These are phyloP conservation scores for Pulveroboletus sp. DNA, from an alignment of 768 basidiomycete genomes.

Conservation along the genomic window DNA sequence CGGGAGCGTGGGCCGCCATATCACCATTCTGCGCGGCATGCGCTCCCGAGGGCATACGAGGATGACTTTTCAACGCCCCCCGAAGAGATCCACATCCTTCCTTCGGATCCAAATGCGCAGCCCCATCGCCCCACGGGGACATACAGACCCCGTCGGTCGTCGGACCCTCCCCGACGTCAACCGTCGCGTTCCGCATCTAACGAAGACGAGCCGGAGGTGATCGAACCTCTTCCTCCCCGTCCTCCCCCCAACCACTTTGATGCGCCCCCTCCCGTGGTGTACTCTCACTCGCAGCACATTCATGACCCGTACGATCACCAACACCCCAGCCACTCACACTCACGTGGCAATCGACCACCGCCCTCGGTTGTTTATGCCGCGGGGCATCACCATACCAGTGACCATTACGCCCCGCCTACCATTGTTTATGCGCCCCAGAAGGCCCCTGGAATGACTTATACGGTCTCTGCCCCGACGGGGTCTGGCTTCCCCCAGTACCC, in stretches of 20 bases:
- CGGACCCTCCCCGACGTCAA: constrained; percentile 26
- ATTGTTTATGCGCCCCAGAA: constrained; percentile 52
- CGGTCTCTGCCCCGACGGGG: constrained; percentile 56
- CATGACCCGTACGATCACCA: constrained; percentile 31
- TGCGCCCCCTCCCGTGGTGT: constrained; percentile 24
- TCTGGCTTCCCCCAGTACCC: constrained; percentile 36
- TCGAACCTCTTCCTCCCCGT: constrained; percentile 32
- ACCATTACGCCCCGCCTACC: constrained; percentile 56
- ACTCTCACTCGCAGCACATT: constrained; percentile 40
- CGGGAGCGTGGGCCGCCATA: constrained; percentile 17
- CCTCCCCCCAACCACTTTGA: constrained; percentile 21
- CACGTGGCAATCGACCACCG: constrained; percentile 36
- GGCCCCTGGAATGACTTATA: constrained; percentile 63
- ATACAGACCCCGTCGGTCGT: constrained; percentile 29
- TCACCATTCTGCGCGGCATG: constrained; percentile 12
- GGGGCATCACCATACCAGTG: constrained; percentile 35
- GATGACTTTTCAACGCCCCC: constrained; percentile 34
- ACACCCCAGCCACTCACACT: constrained; percentile 34
- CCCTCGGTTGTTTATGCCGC: constrained; percentile 63
- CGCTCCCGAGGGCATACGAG: constrained; percentile 15
- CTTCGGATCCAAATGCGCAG: constrained; percentile 40
- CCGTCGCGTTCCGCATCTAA: constrained; percentile 7
- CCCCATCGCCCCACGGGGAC: constrained; percentile 29
- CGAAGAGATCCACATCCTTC: constrained; percentile 61
- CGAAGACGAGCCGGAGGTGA: constrained; percentile 30